Conservation (phyloP, 306 rosid genomes). For the Acacia acuminata region DNA sequence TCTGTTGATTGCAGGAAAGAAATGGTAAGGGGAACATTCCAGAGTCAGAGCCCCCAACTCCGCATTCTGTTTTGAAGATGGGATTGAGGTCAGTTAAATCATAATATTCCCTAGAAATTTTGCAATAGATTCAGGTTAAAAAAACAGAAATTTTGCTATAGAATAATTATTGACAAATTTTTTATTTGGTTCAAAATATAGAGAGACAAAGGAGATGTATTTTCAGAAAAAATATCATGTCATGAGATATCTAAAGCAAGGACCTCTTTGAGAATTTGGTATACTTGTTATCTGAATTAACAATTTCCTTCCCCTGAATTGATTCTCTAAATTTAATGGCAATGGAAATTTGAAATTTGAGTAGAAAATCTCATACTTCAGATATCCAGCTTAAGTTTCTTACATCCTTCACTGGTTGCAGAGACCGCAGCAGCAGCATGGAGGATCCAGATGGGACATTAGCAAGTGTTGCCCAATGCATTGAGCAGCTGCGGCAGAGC, state of each 20-base stretch:
- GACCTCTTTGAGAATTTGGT: constrained; percentile 1
- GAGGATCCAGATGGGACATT: constrained; percentile 99
- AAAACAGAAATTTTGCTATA: neutral
- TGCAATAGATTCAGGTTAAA: neutral
- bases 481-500: constrained; percentile 94
- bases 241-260: constrained; percentile 4
- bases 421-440: constrained; percentile 90
- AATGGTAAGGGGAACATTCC: constrained; percentile 71
- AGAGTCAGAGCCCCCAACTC: constrained; percentile 82
- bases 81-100: constrained; percentile 69
- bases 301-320: constrained; percentile 16
- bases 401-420: constrained; percentile 47
- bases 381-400: neutral
- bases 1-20: constrained; percentile 70
- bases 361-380: neutral
- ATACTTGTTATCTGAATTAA: constrained; percentile 13
- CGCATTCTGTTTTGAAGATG: constrained; percentile 76
- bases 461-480: constrained; percentile 99
- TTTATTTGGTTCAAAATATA: constrained; percentile 20
- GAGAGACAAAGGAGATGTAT: neutral
- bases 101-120: constrained; percentile 20
- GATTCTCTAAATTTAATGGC: constrained; percentile 28
- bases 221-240: neutral
- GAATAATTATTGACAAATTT: constrained; percentile 4
- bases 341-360: neutral